These are phyloP conservation scores for Fusarium armeniacum DNA, from an alignment of 2,329 filamentous ascomycete genomes.

Conservation along the genomic window DNA sequence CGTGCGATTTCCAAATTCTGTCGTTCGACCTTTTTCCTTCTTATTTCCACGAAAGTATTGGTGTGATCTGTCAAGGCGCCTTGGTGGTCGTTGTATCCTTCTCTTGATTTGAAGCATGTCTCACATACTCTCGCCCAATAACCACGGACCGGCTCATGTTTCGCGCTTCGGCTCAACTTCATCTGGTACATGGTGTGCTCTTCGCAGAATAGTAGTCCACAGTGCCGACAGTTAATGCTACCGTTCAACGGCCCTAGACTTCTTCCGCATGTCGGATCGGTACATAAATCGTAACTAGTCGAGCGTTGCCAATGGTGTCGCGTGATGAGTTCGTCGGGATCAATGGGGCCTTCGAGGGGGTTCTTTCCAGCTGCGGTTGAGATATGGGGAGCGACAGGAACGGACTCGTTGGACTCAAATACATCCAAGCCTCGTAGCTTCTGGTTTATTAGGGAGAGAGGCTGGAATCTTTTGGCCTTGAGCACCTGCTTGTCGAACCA, in stretches of 20 bases:
- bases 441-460: slow-evolving; percentile 90
- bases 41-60: slow-evolving; percentile 75
- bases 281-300: slow-evolving; percentile 81
- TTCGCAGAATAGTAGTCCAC: slow-evolving; percentile 94
- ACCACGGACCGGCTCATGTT: slow-evolving; percentile 89
- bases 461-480: slow-evolving; percentile 94
- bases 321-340: slow-evolving; percentile 92
- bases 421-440: slow-evolving; percentile 93
- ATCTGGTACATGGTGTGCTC: slow-evolving; percentile 99
- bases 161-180: slow-evolving; percentile 90
- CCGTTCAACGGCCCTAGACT: slow-evolving; percentile 83
- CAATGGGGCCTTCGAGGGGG: slow-evolving; percentile 62
- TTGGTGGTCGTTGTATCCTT: slow-evolving; percentile 92
- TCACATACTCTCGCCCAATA: slow-evolving; percentile 97
- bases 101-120: slow-evolving; percentile 98
- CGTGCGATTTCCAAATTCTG: slow-evolving; percentile 89
- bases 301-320: slow-evolving; percentile 89
- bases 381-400: slow-evolving; percentile 48
- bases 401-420: slow-evolving; percentile 89
- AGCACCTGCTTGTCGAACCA: slow-evolving; percentile 97
- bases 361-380: slow-evolving; percentile 57
- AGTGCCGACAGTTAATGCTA: slow-evolving; percentile 92
- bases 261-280: slow-evolving; percentile 88
- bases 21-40: slow-evolving; percentile 84
- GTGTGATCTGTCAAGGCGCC: slow-evolving; percentile 81